Conservation (phyloP, 305 asterid genomes). For the Vinca major region DNA sequence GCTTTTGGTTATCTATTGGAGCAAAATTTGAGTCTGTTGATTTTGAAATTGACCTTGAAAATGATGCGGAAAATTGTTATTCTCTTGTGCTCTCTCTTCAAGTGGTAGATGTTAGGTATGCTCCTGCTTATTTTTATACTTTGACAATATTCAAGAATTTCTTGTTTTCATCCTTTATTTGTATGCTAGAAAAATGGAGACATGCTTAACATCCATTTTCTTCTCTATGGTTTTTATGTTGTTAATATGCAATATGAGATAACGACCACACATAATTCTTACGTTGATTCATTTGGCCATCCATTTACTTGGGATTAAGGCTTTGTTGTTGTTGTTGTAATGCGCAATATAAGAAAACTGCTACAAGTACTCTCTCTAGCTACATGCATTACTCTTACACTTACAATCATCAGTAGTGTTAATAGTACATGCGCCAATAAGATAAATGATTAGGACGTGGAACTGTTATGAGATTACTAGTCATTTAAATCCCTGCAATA, state of each 20-base stretch:
- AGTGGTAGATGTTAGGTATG: constrained; percentile 62
- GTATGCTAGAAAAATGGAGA: not conserved
- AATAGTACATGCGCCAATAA: not conserved
- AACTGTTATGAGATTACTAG: not conserved
- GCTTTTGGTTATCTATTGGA: constrained; percentile 48
- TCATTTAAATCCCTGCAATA: not conserved
- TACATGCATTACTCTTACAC: not conserved
- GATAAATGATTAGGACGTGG: not conserved
- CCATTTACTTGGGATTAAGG: no score
- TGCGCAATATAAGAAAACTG: not conserved
- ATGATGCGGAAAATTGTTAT: constrained; percentile 44
- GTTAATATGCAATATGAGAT: not conserved
- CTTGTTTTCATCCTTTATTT: not conserved
- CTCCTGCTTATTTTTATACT: constrained; percentile 11
- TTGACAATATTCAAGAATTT: not conserved
- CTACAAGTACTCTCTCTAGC: not conserved
- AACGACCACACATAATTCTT: no score
- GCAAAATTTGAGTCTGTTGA: constrained; percentile 42
- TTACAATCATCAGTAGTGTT: not conserved
- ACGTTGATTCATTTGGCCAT: no score
- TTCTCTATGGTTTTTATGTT: not conserved
- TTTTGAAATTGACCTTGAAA: constrained; percentile 63
- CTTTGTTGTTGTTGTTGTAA: no score
- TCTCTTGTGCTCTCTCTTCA: constrained; percentile 37
- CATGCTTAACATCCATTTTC: not conserved